Conservation (phyloP, 345 rosid genomes). For the Ailanthus altissimus region DNA sequence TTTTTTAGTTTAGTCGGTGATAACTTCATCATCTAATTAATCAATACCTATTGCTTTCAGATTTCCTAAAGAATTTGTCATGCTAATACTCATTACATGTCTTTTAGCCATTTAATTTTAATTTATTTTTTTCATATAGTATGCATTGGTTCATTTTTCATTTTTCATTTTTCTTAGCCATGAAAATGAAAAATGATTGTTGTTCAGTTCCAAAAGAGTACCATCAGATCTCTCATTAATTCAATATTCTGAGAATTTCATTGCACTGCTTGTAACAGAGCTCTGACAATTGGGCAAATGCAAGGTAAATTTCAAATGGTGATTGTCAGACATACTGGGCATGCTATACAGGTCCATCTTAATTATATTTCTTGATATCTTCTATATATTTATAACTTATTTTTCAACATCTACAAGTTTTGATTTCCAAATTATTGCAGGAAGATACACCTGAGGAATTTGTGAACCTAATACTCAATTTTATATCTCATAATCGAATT, state of each 20-base stretch:
- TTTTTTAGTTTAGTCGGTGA: too few species aligned
- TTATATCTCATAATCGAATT: constrained; percentile 75
- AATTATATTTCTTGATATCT: neutral
- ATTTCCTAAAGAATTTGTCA: too few species aligned
- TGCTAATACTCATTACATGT: too few species aligned
- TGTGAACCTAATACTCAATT: constrained; percentile 58
- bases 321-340: constrained; percentile 90
- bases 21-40: too few species aligned
- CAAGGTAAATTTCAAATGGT: constrained; percentile 99
- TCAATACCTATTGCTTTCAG: too few species aligned
- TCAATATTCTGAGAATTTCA: constrained; percentile 1
- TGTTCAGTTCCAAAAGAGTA: neutral
- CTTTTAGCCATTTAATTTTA: too few species aligned
- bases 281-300: constrained; percentile 97
- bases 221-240: neutral
- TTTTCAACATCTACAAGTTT: neutral
- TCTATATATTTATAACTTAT: neutral
- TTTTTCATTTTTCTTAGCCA: too few species aligned
- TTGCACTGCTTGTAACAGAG: constrained; percentile 40
- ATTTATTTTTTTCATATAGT: too few species aligned
- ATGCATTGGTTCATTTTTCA: too few species aligned
- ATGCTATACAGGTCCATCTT: constrained; percentile 82
- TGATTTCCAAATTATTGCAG: constrained; percentile 38
- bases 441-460: constrained; percentile 97
- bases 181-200: too few species aligned